These are phyloP conservation scores for Scenedesmus sp. DNA, from an alignment of 163 green algal species.

Conservation along the genomic window DNA sequence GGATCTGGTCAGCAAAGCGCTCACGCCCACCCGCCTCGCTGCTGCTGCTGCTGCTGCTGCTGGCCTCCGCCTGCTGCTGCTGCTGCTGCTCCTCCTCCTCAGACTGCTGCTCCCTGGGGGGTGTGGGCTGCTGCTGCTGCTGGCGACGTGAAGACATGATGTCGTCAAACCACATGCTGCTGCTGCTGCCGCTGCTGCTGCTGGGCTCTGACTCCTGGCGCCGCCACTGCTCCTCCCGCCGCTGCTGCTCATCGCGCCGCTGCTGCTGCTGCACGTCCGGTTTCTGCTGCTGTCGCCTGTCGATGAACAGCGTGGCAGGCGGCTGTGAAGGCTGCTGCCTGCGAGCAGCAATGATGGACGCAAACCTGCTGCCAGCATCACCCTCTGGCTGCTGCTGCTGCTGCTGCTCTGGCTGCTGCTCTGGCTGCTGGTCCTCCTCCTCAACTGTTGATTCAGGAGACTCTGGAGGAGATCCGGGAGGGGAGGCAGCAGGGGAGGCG, in stretches of 20 bases:
- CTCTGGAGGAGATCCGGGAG: too few relatives aligned
- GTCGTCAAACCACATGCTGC: neutral
- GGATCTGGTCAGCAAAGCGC: conserved; percentile 16
- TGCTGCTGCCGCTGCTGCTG: conserved; percentile 18
- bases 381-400: conserved; percentile 17
- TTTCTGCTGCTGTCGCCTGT: neutral
- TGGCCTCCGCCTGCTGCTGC: conserved; percentile 8
- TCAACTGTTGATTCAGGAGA: conserved; percentile 2
- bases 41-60: neutral
- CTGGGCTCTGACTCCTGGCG: neutral
- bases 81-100: neutral
- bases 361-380: conserved; percentile 12
- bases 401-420: conserved; percentile 15
- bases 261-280: conserved; percentile 32
- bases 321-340: conserved; percentile 1
- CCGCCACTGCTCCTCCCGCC: conserved; percentile 7
- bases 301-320: conserved; percentile 3
- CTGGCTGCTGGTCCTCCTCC: conserved; percentile 1
- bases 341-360: conserved; percentile 38
- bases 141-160: neutral
- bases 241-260: neutral
- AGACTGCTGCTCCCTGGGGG: conserved; percentile 33
- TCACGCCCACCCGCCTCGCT: neutral
- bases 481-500: neutral
- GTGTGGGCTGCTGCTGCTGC: conserved; percentile 36